Conservation (phyloP, 306 rosid species). For the Oxytropis ochrocephala region DNA sequence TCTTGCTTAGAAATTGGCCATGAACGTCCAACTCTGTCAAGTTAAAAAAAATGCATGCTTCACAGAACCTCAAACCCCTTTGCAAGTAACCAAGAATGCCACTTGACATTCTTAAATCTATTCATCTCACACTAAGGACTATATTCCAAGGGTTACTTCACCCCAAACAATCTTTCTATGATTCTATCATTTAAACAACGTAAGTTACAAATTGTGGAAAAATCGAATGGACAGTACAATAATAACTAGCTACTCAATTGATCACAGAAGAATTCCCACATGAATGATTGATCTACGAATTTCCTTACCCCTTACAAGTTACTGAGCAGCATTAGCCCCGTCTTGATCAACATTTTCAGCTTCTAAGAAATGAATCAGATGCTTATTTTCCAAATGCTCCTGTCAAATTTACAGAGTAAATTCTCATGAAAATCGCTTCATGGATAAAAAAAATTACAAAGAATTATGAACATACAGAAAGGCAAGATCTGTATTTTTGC, state of each 20-base stretch:
- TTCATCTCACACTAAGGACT: not conserved
- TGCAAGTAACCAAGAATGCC: not conserved
- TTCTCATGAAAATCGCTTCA: not conserved
- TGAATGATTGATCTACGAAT: not conserved
- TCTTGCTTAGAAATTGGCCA: constrained; percentile 15
- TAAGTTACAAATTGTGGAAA: not conserved
- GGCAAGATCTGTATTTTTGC: constrained; percentile 80
- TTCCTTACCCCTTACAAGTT: not conserved
- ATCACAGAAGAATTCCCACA: not conserved
- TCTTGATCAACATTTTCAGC: constrained; percentile 41
- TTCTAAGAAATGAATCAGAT: constrained; percentile 65
- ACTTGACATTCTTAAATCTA: not conserved
- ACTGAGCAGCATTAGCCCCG: constrained; percentile 18
- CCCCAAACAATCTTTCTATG: not conserved
- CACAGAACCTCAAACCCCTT: constrained; percentile 6
- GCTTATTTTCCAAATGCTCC: constrained; percentile 69
- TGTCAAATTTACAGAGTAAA: constrained; percentile 15
- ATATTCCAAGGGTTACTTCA: not conserved
- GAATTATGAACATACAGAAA: constrained; percentile 39
- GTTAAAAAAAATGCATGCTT: not conserved
- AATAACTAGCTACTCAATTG: not conserved
- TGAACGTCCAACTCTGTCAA: not conserved
- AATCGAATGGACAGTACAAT: not conserved
- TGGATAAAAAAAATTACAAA: not conserved
- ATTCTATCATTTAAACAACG: not conserved